Evolutionary conservation across 2,329 filamentous ascomycete genomes (phyloP), one percentile per base, ranked within the genome.

Genomic region (Fusarium verticillioides): DNA sequence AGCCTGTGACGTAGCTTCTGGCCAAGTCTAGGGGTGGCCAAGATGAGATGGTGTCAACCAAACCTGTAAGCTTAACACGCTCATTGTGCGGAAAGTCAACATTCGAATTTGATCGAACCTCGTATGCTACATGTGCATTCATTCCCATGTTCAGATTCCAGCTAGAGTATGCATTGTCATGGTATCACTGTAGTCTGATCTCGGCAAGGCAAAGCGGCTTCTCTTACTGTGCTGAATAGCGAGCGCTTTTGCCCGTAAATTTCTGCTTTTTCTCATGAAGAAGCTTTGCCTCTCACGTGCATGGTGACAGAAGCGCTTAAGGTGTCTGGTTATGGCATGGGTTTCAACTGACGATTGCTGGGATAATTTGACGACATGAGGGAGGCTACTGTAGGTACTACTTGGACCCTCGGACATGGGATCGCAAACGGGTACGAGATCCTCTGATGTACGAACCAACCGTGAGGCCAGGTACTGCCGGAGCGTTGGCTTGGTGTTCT

Each of bases 381-480:
- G 49, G 52, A 37, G 61, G 67, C 63, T 73, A 61, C 50, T 68
- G 70, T 68, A 58, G n/a, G 62, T 63, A 68, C 43, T 34, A 39
- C 47, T 70, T 44, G 23, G 39, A 42, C 43, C 53, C 46, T 64
- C 43, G 36, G 47, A 50, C 23, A 59, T 32, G 23, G 59, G 63
- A 64, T 47, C 58, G 43, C 30, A 44, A 43, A 57, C 32, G 34
- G 26, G 32, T 65, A 62, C 52, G 37, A 68, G 69, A 69, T 47
- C 42, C 52, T 54, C 30, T 70, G 21, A 40, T 32, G 50, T 37
- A 65, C 42, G 58, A 68, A 69, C 71, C 71, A 74, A 69, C 71
- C 30, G 26, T 54, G 42, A 39, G 49, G 58, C 46, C 46, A 54
- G 37, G 39, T 30, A 74, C 40, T 60, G 40, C 49, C 66, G 58